Base-by-base conservation (phyloP, 495 filamentous ascomycete genomes). In the Polyplosphaeria fusca region DNA sequence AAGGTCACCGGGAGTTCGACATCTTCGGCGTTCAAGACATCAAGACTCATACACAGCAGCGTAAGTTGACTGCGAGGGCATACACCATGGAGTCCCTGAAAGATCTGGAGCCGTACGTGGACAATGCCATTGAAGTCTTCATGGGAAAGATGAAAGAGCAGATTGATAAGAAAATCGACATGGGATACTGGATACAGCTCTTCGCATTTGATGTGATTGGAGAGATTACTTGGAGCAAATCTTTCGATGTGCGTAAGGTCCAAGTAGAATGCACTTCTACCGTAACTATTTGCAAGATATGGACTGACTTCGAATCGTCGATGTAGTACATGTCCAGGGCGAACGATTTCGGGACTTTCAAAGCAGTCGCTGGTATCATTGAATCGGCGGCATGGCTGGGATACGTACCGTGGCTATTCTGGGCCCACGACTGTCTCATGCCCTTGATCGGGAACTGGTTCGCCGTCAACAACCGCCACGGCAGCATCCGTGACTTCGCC, bases 401-500 rank as follows among this genome's bases (percentile, higher is more conserved):
- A 14, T 23, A 46, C 14, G 28, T 55, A 1, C 52, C 52, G 7
- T 55, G 52, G 40, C n/a, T 55, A 2, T 55, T n/a, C 52, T 30
- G 26, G 40, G 16, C 37, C 18, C 52, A 55, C 40, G 60, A 68
- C 41, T 11, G 20, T 14, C 41, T 68, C 13, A 60, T 47, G 55
- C 68, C 66, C 1, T 54, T 61, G 30, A 63, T 68, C 52, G 66
- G 70, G 16, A 71, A 68, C 41, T 58, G 67, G 47, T 58, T 70
- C 1, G 67, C 28, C 7, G 56, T 73, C 19, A 64, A 54, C 22
- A 60, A 47, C 0, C 70, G 71, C 7, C 64, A 74, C 42, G 63
- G 66, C 22, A 24, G 52, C n/a, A 43, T 75, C 9, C 61, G 68
- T 13, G 41, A 53, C 3, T 71, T 70, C 43, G 66, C 70, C 16